Evolutionary conservation across 2,329 filamentous ascomycete genomes (phyloP).

Genomic region (Gnomoniopsis sp.): DNA sequence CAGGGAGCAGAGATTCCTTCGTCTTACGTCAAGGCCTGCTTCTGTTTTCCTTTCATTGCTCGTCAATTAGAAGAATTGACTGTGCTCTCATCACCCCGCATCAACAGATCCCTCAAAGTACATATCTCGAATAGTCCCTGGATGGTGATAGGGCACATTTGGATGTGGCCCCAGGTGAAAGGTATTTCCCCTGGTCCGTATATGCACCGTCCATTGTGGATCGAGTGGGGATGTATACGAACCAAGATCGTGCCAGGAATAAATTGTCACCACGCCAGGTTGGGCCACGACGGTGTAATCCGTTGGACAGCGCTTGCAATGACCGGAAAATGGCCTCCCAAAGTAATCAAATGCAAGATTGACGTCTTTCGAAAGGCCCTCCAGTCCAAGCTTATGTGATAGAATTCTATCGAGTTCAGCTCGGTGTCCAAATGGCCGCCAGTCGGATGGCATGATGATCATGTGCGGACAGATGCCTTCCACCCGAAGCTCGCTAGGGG

Average conservation of each 20-base stretch:
- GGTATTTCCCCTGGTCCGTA: neutral
- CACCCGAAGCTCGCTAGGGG: neutral
- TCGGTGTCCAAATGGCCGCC: neutral
- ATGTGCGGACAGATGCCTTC: neutral
- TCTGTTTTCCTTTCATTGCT: no score
- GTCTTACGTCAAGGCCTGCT: no score
- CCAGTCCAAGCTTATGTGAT: neutral
- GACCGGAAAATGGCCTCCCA: neutral
- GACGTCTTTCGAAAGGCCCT: neutral
- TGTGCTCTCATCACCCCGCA: no score
- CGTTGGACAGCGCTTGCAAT: neutral
- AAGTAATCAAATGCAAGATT: neutral
- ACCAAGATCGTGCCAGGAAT: neutral
- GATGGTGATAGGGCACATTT: neutral
- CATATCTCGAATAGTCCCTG: neutral
- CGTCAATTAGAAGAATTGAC: no score
- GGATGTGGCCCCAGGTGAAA: neutral
- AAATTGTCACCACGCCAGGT: neutral
- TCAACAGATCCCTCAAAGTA: neutral
- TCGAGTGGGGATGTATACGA: neutral
- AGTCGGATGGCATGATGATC: neutral
- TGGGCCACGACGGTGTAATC: neutral
- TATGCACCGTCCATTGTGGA: neutral
- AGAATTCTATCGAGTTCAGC: neutral
- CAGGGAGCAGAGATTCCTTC: no score